Percentiles rank a stretch among this genome's conserved stretches.
These are phyloP conservation scores for Colletotrichum sp. DNA, from an alignment of 2,329 filamentous ascomycete genomes.

Conservation along the genomic window DNA sequence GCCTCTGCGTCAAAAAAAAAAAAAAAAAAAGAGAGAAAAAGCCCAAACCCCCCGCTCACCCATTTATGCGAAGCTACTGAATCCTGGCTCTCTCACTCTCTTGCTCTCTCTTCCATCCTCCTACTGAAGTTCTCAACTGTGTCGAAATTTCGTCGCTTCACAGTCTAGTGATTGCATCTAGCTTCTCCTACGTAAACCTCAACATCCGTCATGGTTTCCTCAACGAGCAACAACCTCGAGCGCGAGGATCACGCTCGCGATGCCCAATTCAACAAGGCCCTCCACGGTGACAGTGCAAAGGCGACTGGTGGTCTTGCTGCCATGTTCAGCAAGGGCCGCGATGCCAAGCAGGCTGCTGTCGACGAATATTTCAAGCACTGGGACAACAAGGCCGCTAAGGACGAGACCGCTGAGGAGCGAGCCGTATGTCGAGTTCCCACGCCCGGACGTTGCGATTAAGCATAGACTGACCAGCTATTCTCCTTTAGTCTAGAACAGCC, in stretches of 20 bases:
- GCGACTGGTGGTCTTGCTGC: conserved; percentile 76
- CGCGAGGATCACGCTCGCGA: conserved; percentile 83
- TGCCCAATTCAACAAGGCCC: conserved; percentile 87
- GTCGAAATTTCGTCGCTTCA: not conserved
- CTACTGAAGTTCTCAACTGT: not conserved
- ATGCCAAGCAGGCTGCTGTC: conserved; percentile 76
- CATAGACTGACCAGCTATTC: not conserved
- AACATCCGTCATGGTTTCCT: conserved; percentile 42
- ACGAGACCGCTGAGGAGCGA: conserved; percentile 76
- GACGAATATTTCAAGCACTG: conserved; percentile 93
- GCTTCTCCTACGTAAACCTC: not conserved
- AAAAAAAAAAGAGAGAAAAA: not conserved
- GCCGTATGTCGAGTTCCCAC: conserved; percentile 56
- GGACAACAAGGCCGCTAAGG: conserved; percentile 77
- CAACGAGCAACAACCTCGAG: conserved; percentile 64
- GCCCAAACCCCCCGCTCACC: not conserved
- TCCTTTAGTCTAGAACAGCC: conserved; percentile 68
- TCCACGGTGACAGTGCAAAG: conserved; percentile 77
- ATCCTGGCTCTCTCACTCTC: not conserved
- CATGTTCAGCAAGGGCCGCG: conserved; percentile 78
- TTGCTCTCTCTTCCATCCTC: not conserved
- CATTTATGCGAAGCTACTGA: not conserved
- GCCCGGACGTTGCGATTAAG: not conserved
- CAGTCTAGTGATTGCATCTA: not conserved
- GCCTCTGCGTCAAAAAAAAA: not conserved